phyloP scores from a whole-genome alignment of 1,284 basidiomycete genomes.

The Leccinum solheimii region DNA sequence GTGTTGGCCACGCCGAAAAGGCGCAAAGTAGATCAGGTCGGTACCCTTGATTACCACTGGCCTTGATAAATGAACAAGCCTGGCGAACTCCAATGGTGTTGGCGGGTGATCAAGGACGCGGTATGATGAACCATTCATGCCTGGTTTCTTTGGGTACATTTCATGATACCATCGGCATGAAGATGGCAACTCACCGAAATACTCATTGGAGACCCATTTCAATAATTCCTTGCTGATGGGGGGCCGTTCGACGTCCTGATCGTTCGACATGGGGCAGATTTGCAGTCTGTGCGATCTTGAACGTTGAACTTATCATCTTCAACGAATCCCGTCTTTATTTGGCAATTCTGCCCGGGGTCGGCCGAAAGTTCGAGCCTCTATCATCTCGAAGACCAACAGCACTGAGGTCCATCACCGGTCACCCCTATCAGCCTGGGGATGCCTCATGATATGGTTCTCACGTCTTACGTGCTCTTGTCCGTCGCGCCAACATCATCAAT shows the following conservation, averaged over 20 bases:
- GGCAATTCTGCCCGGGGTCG: not conserved
- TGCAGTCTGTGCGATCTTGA: not conserved
- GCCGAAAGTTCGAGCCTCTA: not conserved
- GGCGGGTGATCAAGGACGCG: conserved; percentile 60
- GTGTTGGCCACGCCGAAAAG: conserved; percentile 1
- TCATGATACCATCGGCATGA: not conserved
- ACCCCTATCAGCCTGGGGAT: too few species aligned
- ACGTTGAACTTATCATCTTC: too few species aligned
- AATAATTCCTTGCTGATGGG: conserved; percentile 24
- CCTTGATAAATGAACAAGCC: conserved; percentile 70
- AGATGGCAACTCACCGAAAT: conserved; percentile 43
- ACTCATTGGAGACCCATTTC: conserved; percentile 54
- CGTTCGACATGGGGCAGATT: not conserved
- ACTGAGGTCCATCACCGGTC: too few species aligned
- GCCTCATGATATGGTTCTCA: too few species aligned
- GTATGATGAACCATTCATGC: conserved; percentile 63
- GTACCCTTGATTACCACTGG: conserved; percentile 77
- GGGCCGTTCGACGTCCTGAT: conserved; percentile 14
- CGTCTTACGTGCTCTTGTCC: too few species aligned
- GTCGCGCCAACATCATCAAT: too few species aligned
- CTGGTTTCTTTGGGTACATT: conserved; percentile 37
- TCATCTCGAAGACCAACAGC: too few species aligned
- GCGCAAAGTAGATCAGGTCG: not conserved
- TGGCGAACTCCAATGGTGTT: conserved; percentile 70
- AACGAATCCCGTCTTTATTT: not conserved